These are phyloP conservation scores for Rosellinia necatrix DNA, from an alignment of 2,329 filamentous ascomycete species.

Conservation along the genomic window DNA sequence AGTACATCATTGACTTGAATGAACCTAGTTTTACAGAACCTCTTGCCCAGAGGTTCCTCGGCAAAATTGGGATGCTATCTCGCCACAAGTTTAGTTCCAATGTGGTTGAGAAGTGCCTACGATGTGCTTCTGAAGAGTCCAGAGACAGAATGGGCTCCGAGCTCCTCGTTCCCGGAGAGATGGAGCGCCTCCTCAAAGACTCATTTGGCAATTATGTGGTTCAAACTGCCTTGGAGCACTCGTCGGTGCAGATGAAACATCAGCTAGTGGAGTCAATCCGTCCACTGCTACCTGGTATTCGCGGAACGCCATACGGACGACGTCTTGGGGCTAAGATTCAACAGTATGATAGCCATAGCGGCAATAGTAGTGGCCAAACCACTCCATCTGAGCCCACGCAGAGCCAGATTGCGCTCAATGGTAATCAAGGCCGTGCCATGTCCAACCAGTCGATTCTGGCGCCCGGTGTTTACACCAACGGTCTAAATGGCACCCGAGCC, in stretches of 20 bases:
- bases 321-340: slow-evolving; percentile 90
- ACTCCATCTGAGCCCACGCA: slow-evolving; percentile 58
- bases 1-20: slow-evolving; percentile 96
- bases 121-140: slow-evolving; percentile 75
- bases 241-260: slow-evolving; percentile 72
- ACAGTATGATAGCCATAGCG: slow-evolving; percentile 55
- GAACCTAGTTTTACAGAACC: slow-evolving; percentile 88
- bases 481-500: slow-evolving; percentile 41
- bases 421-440: slow-evolving; percentile 49
- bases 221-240: slow-evolving; percentile 90
- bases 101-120: slow-evolving; percentile 94
- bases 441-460: slow-evolving; percentile 47
- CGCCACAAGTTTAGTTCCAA: slow-evolving; percentile 99
- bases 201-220: slow-evolving; percentile 98
- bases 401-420: slow-evolving; percentile 58
- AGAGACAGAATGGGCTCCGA: slow-evolving; percentile 85
- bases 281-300: slow-evolving; percentile 81
- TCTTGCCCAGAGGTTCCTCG: slow-evolving; percentile 78
- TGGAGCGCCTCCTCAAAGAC: slow-evolving; percentile 88
- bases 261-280: slow-evolving; percentile 83
- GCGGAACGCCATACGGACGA: slow-evolving; percentile 90
- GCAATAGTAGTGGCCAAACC: slow-evolving; percentile 53
- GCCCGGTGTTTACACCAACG: slow-evolving; percentile 41
- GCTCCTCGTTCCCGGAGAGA: slow-evolving; percentile 73
- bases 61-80: slow-evolving; percentile 72